Conservation (phyloP, 768 basidiomycete genomes). For the Leucosporidium yakuticum region DNA sequence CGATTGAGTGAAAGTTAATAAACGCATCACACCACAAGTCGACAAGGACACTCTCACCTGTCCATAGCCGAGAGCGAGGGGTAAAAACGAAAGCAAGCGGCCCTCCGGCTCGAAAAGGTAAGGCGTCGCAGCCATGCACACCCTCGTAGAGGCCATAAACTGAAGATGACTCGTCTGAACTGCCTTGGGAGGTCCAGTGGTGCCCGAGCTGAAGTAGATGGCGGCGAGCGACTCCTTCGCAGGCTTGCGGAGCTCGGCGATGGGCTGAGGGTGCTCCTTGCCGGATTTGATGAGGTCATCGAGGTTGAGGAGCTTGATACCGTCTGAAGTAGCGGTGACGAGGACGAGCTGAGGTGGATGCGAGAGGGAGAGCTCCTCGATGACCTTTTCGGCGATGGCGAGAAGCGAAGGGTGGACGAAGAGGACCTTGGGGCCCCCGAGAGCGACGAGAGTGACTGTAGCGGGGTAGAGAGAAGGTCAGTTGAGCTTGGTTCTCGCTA, state of each 20-base stretch:
- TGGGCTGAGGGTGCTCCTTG: background rate
- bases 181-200: background rate
- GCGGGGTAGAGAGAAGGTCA: no score
- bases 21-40: no score
- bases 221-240: background rate
- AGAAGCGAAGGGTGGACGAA: conserved; percentile 5
- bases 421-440: background rate
- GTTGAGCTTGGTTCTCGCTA: no score
- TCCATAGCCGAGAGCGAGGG: no score
- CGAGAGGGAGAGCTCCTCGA: background rate
- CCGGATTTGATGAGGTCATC: background rate
- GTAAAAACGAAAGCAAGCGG: no score
- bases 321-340: no score
- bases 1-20: no score
- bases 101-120: no score
- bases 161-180: no score
- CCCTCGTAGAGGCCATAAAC: no score
- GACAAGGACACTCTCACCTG: no score
- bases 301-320: background rate
- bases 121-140: no score
- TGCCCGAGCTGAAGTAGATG: background rate
- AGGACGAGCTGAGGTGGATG: background rate
- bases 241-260: background rate
- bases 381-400: background rate
- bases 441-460: conserved; percentile 4